Evolutionary conservation across 1,139 yeast species (phyloP), one percentile per base, ranked within the genome.

Genomic region (Kodamaea plutei): DNA sequence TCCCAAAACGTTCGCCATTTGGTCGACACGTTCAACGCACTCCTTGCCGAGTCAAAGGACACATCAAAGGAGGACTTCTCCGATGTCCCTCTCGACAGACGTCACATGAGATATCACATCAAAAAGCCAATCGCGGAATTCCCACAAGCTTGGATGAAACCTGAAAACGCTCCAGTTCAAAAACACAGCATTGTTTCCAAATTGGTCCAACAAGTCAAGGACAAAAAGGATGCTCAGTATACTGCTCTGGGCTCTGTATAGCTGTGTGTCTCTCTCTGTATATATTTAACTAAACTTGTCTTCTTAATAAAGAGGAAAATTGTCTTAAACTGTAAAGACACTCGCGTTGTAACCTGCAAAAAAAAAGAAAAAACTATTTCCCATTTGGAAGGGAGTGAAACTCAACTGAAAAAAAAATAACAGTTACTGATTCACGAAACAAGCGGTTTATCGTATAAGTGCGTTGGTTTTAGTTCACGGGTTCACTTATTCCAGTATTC

Each of bases 91-190:
- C 58, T 91, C 29, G 95, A 88, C 54, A 76, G 71, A 17, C 78
- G 95, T 54, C 91, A 83, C 54, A 70, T 65, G 54, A 62, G 68
- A 39, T 51, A 61, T 22, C 69, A 68, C 42, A 69, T 68, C 52
- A 54, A 61, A 35, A 55, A 60, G 36, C 56, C 73, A 25, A 45
- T 56, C 32, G 34, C 44, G 8, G 35, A 37, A 26, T 89, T 85
- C 65, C 97, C 97, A 7, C 77, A 78, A 40, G 76, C 69, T 30
- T 91, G 98, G 98, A 78, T 76, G 50, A 76, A 87, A 47, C 94
- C 94, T 20, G 62, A 79, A 43, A 77, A 77, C 47, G 79, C 84
- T 1, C 80, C 82, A 22, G 58, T 61, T 6, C 38, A 41, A 27
- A 56, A 49, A 38, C 64, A 63, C 40, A 42, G 48, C 19, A 47